Conservation (phyloP, 2,329 filamentous ascomycete genomes). For the Hymenoscyphus fructigenus region DNA sequence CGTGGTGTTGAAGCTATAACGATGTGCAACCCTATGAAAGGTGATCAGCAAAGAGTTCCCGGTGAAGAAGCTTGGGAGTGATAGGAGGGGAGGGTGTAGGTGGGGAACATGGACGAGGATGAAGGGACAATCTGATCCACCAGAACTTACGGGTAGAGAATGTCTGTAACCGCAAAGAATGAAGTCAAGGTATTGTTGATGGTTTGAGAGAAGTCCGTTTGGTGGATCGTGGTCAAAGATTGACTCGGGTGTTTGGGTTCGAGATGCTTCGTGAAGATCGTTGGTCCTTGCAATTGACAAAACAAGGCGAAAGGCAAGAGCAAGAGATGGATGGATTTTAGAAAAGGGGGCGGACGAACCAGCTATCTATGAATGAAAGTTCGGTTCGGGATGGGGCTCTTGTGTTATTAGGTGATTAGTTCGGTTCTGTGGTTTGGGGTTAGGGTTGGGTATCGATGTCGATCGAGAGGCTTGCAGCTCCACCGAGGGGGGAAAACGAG, state of each 20-base stretch:
- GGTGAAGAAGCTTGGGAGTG: slow-evolving; percentile 2
- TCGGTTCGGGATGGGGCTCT: slow-evolving; percentile 13
- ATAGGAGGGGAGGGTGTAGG: slow-evolving; percentile 12
- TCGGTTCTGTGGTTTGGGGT: slow-evolving; percentile 18
- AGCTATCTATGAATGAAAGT: slow-evolving; percentile 28
- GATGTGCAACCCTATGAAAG: slow-evolving; percentile 26
- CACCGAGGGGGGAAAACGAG: slow-evolving; percentile 10
- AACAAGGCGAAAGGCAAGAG: slow-evolving; percentile 17
- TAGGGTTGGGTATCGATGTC: slow-evolving; percentile 15
- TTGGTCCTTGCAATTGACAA: slow-evolving; percentile 27
- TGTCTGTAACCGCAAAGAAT: slow-evolving; percentile 3
- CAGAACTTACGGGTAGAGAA: neutral
- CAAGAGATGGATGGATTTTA: slow-evolving; percentile 18
- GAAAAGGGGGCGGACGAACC: slow-evolving; percentile 20
- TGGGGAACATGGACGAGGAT: slow-evolving; percentile 14
- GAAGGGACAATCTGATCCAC: neutral
- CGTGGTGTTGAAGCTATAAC: slow-evolving; percentile 18
- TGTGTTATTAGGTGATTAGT: neutral
- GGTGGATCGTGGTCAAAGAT: slow-evolving; percentile 1
- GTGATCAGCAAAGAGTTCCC: slow-evolving; percentile 17
- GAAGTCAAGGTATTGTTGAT: slow-evolving; percentile 21
- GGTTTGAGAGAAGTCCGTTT: slow-evolving; percentile 14
- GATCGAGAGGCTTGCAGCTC: slow-evolving; percentile 18
- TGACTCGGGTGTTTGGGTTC: neutral
- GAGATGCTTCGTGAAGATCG: slow-evolving; percentile 16